Conservation (phyloP, 176 grass and related monocot genomes). For the Carex cristatella region DNA sequence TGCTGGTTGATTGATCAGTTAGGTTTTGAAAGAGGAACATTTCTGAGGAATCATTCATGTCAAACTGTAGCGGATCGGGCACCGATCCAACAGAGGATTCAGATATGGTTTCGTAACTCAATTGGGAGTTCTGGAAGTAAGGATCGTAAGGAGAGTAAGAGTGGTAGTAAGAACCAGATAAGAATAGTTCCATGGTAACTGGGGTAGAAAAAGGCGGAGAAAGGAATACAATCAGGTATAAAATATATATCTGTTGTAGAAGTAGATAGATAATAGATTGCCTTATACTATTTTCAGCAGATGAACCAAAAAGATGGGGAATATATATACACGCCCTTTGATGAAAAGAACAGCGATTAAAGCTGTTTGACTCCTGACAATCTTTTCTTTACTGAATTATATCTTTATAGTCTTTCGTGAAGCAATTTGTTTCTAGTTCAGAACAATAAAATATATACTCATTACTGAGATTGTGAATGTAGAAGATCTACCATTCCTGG, state of each 20-base stretch:
- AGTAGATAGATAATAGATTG: neutral
- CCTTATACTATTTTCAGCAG: neutral
- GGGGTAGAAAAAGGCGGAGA: neutral
- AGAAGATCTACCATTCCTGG: neutral
- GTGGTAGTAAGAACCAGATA: constrained; percentile 13
- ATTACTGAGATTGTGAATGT: neutral
- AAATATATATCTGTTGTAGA: neutral
- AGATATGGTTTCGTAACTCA: neutral
- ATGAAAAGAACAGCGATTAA: neutral
- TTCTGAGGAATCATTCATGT: constrained; percentile 30
- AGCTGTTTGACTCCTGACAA: neutral
- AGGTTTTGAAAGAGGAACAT: constrained; percentile 29
- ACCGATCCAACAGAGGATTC: constrained; percentile 10
- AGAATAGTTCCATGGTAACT: neutral
- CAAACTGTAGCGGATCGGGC: constrained; percentile 23
- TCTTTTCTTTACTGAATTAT: too few species aligned
- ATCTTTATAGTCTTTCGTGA: neutral
- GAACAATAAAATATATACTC: neutral
- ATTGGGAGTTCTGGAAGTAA: neutral
- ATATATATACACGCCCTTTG: constrained; percentile 1
- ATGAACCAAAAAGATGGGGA: neutral
- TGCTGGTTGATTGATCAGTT: neutral
- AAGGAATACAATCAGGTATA: neutral
- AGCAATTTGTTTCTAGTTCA: neutral
- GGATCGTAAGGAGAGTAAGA: neutral